These are phyloP conservation scores for Candida ipomoeae DNA, from an alignment of 805 yeast genomes.

Conservation along the genomic window DNA sequence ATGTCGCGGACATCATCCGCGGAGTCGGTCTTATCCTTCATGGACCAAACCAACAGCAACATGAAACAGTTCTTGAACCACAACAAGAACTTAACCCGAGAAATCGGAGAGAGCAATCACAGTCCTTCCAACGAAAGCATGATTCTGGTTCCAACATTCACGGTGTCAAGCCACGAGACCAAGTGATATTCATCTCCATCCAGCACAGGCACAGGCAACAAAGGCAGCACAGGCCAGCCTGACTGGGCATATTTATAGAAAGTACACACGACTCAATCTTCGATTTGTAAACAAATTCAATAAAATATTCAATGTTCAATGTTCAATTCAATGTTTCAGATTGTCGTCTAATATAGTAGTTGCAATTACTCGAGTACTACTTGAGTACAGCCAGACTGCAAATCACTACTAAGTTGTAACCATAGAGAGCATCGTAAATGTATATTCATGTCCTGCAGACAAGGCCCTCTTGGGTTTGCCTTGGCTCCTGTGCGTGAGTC, in stretches of 20 bases:
- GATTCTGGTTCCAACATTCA: conserved; percentile 14
- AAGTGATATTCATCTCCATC: neutral
- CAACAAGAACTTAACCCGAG: conserved; percentile 13
- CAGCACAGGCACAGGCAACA: neutral
- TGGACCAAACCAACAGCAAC: conserved; percentile 12
- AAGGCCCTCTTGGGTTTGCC: neutral
- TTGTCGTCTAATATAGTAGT: too few relatives aligned
- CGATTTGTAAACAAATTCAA: too few relatives aligned
- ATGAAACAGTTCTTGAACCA: conserved; percentile 14
- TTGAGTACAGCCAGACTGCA: neutral
- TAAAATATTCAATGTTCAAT: too few relatives aligned
- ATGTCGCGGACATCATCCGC: conserved; percentile 14
- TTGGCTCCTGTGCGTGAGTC: neutral
- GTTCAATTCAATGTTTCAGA: too few relatives aligned
- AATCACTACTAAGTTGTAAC: neutral
- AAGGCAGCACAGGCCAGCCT: neutral
- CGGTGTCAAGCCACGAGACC: conserved; percentile 14
- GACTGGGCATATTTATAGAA: neutral
- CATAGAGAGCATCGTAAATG: neutral
- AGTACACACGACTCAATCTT: neutral
- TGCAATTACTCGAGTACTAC: too few relatives aligned
- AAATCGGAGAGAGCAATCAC: conserved; percentile 7
- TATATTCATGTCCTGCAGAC: neutral
- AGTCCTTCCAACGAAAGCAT: conserved; percentile 8
- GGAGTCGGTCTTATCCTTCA: conserved; percentile 15